Evolutionary conservation across 1,139 yeast species (phyloP), one percentile per base, ranked within the genome.

Genomic region (Blastobotrys proliferans): DNA sequence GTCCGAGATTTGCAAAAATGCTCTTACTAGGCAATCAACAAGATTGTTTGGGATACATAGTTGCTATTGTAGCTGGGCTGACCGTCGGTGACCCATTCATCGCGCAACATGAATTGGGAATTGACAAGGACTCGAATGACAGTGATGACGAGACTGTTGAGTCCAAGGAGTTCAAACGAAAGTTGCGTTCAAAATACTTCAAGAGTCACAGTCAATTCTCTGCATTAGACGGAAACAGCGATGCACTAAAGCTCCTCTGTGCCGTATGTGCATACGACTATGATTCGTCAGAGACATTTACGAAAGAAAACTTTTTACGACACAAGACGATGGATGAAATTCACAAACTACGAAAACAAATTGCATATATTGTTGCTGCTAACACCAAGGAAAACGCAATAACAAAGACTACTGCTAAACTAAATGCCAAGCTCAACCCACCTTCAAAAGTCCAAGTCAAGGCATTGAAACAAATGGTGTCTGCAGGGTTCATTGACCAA

Each of bases 61-160:
- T 92, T 44, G 94, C 97, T 0, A 74, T 94, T 45, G 97, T 94
- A 1, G 84, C 97, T 16, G 95, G 92, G 0, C 67, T 94, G 33
- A 83, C 97, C 0, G 97, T 92, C 35, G 97, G 97, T 3, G 95
- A 90, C 56, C 96, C 96, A 5, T 86, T 88, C 56, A 66, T 87
- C 29, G 73, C 73, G 20, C 94, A 83, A 56, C 76, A 74, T 52
- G 96, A 86, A 57, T 58, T 84, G 14, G 88, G 88, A 0, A 68
- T 81, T 24, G 55, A 52, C 13, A 58, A 58, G 36, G 46, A 50
- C 35, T 58, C 49, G 6, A 60, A 57, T 6, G 59, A 52, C 4
- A 54, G 52, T 16, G 56, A 57, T 29, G 63, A 62, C 35, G 59
- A 61, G 41, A 26, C 62, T 43, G 47, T 54, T 11, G 66, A 58